Evolutionary conservation across 805 yeast species (phyloP), one percentile per base, ranked within the genome.

Genomic region (Candida parachauliodes): DNA sequence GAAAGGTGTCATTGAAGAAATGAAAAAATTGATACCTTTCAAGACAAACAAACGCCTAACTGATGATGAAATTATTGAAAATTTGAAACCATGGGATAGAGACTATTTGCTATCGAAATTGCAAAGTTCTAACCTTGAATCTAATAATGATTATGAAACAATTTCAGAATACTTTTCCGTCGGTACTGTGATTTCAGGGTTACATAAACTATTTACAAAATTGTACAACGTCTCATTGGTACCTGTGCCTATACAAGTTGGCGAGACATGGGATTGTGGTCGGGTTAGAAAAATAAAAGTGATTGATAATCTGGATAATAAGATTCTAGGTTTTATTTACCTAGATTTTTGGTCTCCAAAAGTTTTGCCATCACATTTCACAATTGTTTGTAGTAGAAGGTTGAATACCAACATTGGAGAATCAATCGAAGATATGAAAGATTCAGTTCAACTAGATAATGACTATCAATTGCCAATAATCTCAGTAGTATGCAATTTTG

Each of bases 341-440:
- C 76, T 94, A 48, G 98, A 93, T 57, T 68, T 93, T 36, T 86
- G 91, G 68, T 82, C 83, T 45, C 72, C 95, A 37, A 71, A 69
- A 7, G 80, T 87, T 1, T 79, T 83, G 41, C 97, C 98, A 1
- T 95, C 98, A 0, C 98, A 93, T 61, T 93, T 87, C 62, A 93
- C 98, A 0, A 86, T 93, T 6, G 88, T 93, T 44, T 93, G 98
- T 52, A 86, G 96, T n/a, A 74, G 98, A 47, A 77, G 79, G 51
- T 74, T 88, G 11, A 79, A 80, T 49, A 70, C 72, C 0, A 73
- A 71, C 37, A 49, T 55, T 62, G 37, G 58, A 28, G 71, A 65
- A 41, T 28, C 50, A 5, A 34, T 42, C 12, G 50, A 47, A 2
- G 45, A 47, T 2, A 48, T 63, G 47, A 40, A 40, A 19, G 36